Evolutionary conservation across 768 basidiomycete genomes (phyloP).

Genomic region (Boletus coccyginus): DNA sequence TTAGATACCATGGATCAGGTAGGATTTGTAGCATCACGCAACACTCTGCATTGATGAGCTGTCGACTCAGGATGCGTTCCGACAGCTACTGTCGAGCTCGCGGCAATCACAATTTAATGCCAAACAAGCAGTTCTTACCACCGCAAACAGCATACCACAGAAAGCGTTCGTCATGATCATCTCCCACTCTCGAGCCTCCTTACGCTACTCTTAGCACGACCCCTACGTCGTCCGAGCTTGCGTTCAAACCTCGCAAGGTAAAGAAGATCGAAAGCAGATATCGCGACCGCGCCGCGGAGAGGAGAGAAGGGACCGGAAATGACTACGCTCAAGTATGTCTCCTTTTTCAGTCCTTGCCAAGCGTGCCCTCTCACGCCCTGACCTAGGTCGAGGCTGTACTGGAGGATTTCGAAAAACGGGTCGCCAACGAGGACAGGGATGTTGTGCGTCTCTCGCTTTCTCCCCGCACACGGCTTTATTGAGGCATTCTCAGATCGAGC

Average conservation of each 20-base stretch:
- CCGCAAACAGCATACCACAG: conserved; percentile 1
- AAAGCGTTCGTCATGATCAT: conserved; percentile 15
- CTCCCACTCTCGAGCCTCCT: neutral
- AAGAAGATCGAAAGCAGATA: conserved; percentile 61
- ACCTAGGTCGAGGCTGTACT: conserved; percentile 73
- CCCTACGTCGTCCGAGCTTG: conserved; percentile 51
- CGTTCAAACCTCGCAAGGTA: conserved; percentile 81
- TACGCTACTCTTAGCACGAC: conserved; percentile 38
- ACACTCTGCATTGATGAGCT: neutral
- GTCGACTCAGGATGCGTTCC: conserved; percentile 55
- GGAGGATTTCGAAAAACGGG: conserved; percentile 74
- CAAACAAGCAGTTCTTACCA: conserved; percentile 3
- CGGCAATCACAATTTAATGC: conserved; percentile 18
- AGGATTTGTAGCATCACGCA: neutral
- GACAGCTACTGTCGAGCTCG: conserved; percentile 44
- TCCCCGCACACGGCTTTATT: neutral
- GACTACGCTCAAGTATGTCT: conserved; percentile 68
- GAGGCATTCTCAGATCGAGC: conserved; percentile 55
- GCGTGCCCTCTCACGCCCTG: neutral
- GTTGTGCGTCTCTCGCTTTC: conserved; percentile 42
- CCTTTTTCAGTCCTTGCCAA: neutral
- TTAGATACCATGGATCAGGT: conserved; percentile 30
- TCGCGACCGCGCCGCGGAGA: conserved; percentile 74
- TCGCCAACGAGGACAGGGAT: conserved; percentile 55
- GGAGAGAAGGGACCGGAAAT: conserved; percentile 60